Base-by-base conservation (phyloP, 2,329 filamentous ascomycete genomes). In the Neonectria magnoliae region DNA sequence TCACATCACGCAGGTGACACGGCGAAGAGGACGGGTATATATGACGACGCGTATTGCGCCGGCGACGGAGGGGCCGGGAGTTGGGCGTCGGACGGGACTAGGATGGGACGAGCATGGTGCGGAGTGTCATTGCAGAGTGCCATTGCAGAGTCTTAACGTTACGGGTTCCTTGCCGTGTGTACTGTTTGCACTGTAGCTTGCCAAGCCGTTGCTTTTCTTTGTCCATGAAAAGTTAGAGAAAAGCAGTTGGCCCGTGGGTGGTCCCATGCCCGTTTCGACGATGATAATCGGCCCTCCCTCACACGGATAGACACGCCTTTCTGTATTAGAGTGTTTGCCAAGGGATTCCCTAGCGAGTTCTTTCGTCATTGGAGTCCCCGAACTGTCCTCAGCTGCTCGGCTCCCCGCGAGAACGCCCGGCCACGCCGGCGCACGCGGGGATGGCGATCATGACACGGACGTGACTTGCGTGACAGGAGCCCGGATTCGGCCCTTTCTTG, bases 401-500 rank as follows among this genome's bases (percentile, higher is more conserved):
- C 25, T 54, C 4, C 20, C 47, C 22, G 22, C 4, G 31, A 14
- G n/a, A 25, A 52, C 11, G 25, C 31, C 31, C 36, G 36, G 36
- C 36, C 14, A 16, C 36, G 25, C 56, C 42, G 38, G 47, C 36
- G 47, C 36, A 38, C 18, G 48, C 44, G 29, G 53, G 27, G 29
- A 22, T 20, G 52, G 20, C 25, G 44, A 52, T 29, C 13, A 57
- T 47, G 47, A 60, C 25, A 47, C 13, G 22, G 51, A 38, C 36
- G 36, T n/a, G 14, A 38, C 36, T n/a, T 38, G 6, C 14, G 36
- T 8, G 14, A 38, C 36, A 38, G 36, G 11, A n/a, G 25, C 44
- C 27, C 57, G 48, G 50, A 64, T 56, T 64, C 61, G 61, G 61
- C 51, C 61, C 61, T 54, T 64, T 44, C 42, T 36, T 14, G 50